Base-by-base conservation (phyloP, 2,329 filamentous ascomycete species). In the Sclerotinia borealis region DNA sequence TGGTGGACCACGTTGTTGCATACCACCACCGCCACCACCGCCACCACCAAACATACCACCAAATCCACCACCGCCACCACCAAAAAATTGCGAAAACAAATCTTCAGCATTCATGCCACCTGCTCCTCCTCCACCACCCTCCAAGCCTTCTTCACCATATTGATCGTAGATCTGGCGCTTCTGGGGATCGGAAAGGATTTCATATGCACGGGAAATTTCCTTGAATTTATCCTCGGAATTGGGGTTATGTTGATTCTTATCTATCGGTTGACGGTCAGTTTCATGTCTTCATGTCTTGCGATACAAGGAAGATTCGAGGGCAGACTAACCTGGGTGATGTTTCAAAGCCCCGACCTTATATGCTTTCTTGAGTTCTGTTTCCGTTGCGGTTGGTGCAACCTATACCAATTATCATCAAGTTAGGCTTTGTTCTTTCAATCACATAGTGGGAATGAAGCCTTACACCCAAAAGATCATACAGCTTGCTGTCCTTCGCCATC, bases 161-260 rank as follows among this genome's bases (percentile, higher is more conserved):
- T 97, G 92, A 75, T 99, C 95, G 78, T 99, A 99, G 67, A 98
- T 76, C 72, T 86, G 79, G 75, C 95, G 91, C 84, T 97, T 97
- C 77, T 97, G 90, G 45, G 90, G 77, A 75, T 99, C 95, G 71
- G 90, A 95, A 22, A 99, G 87, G 70, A 96, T 84, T 81, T 99
- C 95, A 79, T 98, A 99, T 66, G 95, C 95, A 75, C 93, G 89
- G 69, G 92, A 96, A 66, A 97, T 84, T 73, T 97, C 93, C 82
- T 99, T 98, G 88, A 99, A 99, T 79, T 97, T 99, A 66, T 96
- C 92, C 72, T 93, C 92, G 59, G 95, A 93, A 31, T 88, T 90
- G 47, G 93, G 92, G 81, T 96, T 96, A 81, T 95, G 87, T 68
- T 89, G 86, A 79, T 99, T 99, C 85, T 99, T 99, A 79, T 99